phyloP scores from a whole-genome alignment of 352 stramenopile genomes.

The Phytophthora megakarya region DNA sequence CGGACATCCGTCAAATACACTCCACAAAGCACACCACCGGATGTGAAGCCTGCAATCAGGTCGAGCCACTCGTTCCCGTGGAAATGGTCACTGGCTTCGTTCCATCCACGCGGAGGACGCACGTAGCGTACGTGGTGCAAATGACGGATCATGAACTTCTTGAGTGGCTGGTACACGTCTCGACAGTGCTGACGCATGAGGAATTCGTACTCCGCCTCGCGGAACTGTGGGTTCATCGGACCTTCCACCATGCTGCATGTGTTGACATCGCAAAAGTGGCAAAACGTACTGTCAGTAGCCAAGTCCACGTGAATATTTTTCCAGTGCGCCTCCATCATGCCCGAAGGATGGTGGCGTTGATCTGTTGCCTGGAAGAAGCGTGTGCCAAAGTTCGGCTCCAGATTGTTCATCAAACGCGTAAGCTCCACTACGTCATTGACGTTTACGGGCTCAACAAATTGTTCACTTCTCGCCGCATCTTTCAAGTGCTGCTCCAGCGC shows the following conservation, averaged over 20 bases:
- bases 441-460: constrained; percentile 15
- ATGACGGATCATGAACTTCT: constrained; percentile 38
- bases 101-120: constrained; percentile 20
- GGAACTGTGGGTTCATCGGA: constrained; percentile 33
- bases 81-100: constrained; percentile 17
- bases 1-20: constrained; percentile 34
- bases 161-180: constrained; percentile 35
- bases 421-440: constrained; percentile 27
- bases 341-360: not conserved
- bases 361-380: constrained; percentile 20
- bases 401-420: constrained; percentile 21
- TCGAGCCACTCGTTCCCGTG: constrained; percentile 30
- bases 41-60: constrained; percentile 33
- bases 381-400: constrained; percentile 18
- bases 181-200: constrained; percentile 37
- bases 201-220: constrained; percentile 35
- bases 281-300: constrained; percentile 23
- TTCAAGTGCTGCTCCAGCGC: constrained; percentile 13
- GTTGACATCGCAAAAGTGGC: constrained; percentile 27
- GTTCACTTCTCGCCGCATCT: not conserved
- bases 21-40: constrained; percentile 28
- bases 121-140: constrained; percentile 36
- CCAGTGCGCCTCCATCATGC: constrained; percentile 35
- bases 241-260: constrained; percentile 32
- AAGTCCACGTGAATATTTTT: constrained; percentile 30